Percentiles rank a stretch among this genome's conserved stretches.
These are phyloP conservation scores for Euphorbia pulcherrima DNA, from an alignment of 345 rosid genomes.

Conservation along the genomic window DNA sequence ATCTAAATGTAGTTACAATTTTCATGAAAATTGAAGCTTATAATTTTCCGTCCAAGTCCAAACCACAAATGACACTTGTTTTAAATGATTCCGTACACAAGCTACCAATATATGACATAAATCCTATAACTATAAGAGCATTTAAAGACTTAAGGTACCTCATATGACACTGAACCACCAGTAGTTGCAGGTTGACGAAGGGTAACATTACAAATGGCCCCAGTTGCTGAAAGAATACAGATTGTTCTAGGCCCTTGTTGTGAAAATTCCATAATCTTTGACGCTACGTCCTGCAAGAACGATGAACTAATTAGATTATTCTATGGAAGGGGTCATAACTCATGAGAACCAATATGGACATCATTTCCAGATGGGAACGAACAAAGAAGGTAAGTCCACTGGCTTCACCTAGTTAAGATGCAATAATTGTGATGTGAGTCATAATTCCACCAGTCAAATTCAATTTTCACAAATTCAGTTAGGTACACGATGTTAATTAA, in stretches of 20 bases:
- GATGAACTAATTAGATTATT: not conserved
- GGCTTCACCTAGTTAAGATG: not conserved
- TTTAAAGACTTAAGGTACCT: slow-evolving; percentile 57
- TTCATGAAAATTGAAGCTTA: not conserved
- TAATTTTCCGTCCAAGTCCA: not conserved
- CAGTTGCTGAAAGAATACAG: slow-evolving; percentile 86
- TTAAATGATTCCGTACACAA: not conserved
- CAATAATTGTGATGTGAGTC: not conserved
- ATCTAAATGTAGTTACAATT: not conserved
- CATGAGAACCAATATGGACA: not conserved
- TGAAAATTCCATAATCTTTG: slow-evolving; percentile 66
- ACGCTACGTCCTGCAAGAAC: slow-evolving; percentile 60
- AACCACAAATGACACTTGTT: slow-evolving; percentile 9
- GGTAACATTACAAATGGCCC: slow-evolving; percentile 66
- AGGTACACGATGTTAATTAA: not conserved
- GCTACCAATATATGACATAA: slow-evolving; percentile 6
- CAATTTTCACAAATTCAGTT: not conserved
- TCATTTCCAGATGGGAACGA: not conserved
- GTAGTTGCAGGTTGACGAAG: slow-evolving; percentile 57
- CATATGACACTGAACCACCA: slow-evolving; percentile 57
- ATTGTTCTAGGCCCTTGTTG: slow-evolving; percentile 78
- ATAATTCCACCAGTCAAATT: not conserved
- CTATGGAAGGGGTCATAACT: not conserved
- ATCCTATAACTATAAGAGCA: not conserved
- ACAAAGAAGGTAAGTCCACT: not conserved